Base-by-base conservation (phyloP, 192 early-diverging fungal species). In the Coemansia javaensis region DNA sequence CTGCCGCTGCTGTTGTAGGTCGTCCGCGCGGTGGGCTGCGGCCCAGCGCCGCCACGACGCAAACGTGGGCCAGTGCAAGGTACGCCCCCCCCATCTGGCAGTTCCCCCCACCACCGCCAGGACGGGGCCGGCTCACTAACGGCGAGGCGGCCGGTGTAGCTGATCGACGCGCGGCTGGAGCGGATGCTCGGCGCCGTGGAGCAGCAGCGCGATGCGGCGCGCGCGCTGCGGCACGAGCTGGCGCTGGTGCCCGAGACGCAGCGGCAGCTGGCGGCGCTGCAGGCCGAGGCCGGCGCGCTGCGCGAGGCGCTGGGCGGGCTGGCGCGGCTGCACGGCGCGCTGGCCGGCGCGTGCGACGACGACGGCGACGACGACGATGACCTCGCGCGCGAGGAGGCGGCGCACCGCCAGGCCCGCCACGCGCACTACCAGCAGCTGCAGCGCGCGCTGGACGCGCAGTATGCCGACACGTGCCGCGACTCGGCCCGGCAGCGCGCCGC, bases 381-480 rank as follows among this genome's bases (percentile, higher is more conserved):
- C n/a, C 45, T 73, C 36, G 58, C 31, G 14, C 53, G 24, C 16
- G 44, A 37, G 16, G 69, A 73, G 34, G 46, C 62, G 12, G 45
- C 32, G 45, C 50, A 50, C 28, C 50, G 63, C 30, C 62, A 56
- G 20, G 28, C 25, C 36, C 69, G 62, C 15, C 62, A 53, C 31
- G 25, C 36, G 22, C 53, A 65, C 69, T 73, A 73, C 38, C 30
- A 41, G 36, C 49, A 66, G 40, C 57, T 73, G 15, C 69, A 73
- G 47, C 40, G 45, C 16, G 40, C 43, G 18, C 57, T 73, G 69
- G 69, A 73, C 63, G 43, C 39, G n/a, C 69, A 73, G 41, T 65
- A 61, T 21, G 54, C 56, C 9, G 69, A 65, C 15, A 23, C 60
- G 25, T 23, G 50, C 10, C 69, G 56, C 38, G 47, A 56, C 32